These are phyloP conservation scores for Penicillium palitans DNA, from an alignment of 2,329 filamentous ascomycete genomes.

Conservation along the genomic window DNA sequence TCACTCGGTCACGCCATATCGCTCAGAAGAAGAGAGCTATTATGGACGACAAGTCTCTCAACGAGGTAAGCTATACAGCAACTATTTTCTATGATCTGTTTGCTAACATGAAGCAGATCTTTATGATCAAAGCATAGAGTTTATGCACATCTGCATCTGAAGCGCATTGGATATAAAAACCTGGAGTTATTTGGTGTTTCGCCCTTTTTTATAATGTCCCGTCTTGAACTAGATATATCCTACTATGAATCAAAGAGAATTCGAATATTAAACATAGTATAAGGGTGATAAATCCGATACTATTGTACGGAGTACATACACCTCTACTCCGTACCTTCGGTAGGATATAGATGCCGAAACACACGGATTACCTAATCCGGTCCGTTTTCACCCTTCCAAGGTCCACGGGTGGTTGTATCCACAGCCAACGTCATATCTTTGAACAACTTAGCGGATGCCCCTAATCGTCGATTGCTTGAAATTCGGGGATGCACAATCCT, in stretches of 20 bases:
- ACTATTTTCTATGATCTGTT: not conserved
- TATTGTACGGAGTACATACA: no score
- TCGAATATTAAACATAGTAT: not conserved
- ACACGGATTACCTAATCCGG: constrained; percentile 1
- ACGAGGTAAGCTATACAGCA: constrained; percentile 64
- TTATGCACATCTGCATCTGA: constrained; percentile 10
- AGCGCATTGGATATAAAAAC: constrained; percentile 9
- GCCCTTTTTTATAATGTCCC: not conserved
- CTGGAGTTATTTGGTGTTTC: constrained; percentile 8
- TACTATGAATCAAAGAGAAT: constrained; percentile 2
- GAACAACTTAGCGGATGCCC: not conserved
- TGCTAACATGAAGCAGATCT: constrained; percentile 21
- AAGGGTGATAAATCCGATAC: not conserved
- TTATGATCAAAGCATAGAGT: constrained; percentile 28
- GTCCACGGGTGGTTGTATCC: not conserved
- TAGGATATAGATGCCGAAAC: no score
- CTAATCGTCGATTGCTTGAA: not conserved
- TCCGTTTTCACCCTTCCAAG: not conserved
- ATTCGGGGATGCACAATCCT: not conserved
- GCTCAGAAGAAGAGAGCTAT: constrained; percentile 83
- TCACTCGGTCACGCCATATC: constrained; percentile 78
- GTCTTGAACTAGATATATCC: constrained; percentile 7
- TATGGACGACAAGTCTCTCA: constrained; percentile 76
- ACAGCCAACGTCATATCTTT: constrained; percentile 5
- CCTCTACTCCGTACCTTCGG: no score